Conservation (phyloP, 2,329 filamentous ascomycete genomes). For the Aspergillus fumigatiaffinis region DNA sequence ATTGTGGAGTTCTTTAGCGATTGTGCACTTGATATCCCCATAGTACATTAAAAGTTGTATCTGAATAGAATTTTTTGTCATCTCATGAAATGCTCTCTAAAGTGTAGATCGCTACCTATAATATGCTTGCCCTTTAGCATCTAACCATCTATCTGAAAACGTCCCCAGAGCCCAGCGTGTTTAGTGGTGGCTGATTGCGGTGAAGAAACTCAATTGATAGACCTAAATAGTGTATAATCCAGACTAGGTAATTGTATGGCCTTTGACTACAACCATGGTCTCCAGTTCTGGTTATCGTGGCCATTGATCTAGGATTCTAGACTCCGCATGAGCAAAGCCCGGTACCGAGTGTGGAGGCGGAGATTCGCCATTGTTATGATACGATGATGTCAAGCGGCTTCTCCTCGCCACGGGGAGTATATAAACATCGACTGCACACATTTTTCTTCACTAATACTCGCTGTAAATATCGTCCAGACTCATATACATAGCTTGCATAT, state of each 20-base stretch:
- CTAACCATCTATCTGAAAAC: too few species aligned
- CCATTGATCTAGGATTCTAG: not conserved
- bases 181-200: too few species aligned
- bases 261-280: too few species aligned
- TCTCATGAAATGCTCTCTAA: not conserved
- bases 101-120: too few species aligned
- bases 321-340: not conserved
- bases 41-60: not conserved
- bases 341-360: not conserved
- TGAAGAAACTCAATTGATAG: too few species aligned
- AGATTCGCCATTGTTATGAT: not conserved
- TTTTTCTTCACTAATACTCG: too few species aligned
- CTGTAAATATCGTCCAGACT: not conserved
- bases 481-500: not conserved
- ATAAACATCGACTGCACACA: not conserved
- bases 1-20: not conserved
- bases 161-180: too few species aligned
- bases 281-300: not conserved
- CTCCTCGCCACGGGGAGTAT: not conserved
- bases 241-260: too few species aligned
- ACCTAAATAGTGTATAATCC: too few species aligned
- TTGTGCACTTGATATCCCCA: not conserved
- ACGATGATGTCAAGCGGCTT: not conserved
- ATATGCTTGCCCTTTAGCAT: too few species aligned
- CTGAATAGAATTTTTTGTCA: not conserved